Base-by-base conservation (phyloP, 345 rosid species). In the Abelmoschus esculentus region DNA sequence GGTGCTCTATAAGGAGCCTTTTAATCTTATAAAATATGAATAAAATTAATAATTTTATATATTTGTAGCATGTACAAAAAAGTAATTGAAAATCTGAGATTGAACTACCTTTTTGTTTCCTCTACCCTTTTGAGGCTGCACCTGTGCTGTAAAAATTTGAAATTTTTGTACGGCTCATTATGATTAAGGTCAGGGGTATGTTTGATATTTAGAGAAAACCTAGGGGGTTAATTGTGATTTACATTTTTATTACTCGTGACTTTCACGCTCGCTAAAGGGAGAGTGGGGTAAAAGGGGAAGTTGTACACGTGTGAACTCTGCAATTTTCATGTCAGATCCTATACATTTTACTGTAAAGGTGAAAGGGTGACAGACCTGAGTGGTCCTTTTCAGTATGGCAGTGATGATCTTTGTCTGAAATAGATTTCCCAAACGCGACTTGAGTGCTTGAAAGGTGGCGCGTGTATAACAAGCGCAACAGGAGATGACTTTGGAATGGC, bases 341-440 rank as follows among this genome's bases (percentile, higher is more conserved):
- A 63, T 65, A 40, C 67, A 54, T 18, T 54, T 54, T 54, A 18
- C 57, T 15, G 3, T 7, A 22, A 26, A 56, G 60, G 32, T 26
- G 2, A 62, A 19, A 19, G 54, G 5, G 50, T 40, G 10, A 6
- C 7, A 42, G 67, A 70, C 67, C 47, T 26, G 32, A 31, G 47
- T 57, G 19, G 79, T 74, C 75, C 47, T 36, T 72, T 54, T 72
- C 55, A 66, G 22, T 66, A 9, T 50, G 10, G 5, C 59, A 34
- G 72, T 70, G 74, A 50, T 56, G 34, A 60, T 71, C 74, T 71
- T 75, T 63, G 77, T 75, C 76, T n/a, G 26, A 42, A 49, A 50
- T 72, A 15, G 28, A 26, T 70, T 6, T 11, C 34, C 19, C 70
- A 40, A 40, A 69, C 61, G 11, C 69, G 71, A 59, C 32, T 5